Conservation (phyloP, 441 rosid genomes). For the Melastoma candidum region DNA sequence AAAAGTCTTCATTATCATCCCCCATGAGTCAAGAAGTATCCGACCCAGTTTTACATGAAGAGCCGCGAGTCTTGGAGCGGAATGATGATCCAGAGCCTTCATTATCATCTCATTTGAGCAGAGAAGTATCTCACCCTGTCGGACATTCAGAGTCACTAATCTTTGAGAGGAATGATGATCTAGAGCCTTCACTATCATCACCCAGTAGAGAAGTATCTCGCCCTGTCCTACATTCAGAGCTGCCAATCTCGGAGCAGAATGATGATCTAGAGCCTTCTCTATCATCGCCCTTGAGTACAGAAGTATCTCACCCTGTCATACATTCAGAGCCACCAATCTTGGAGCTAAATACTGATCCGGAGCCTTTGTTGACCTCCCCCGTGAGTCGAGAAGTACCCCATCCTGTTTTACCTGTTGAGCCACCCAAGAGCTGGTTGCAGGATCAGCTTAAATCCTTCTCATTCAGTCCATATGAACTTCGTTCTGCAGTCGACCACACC, state of each 20-base stretch:
- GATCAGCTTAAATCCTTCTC: slow-evolving; percentile 8
- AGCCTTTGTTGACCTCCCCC: slow-evolving; percentile 15
- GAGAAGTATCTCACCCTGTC: too few species aligned
- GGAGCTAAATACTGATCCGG: slow-evolving; percentile 17
- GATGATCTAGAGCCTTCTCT: too few species aligned
- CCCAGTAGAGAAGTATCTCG: slow-evolving; percentile 26
- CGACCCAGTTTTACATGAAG: slow-evolving; percentile 10
- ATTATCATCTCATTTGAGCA: too few species aligned
- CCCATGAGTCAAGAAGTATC: slow-evolving; percentile 27
- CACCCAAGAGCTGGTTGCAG: slow-evolving; percentile 12
- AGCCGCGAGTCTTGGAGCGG: too few species aligned
- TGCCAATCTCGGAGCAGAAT: too few species aligned
- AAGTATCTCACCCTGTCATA: too few species aligned
- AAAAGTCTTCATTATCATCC: slow-evolving; percentile 16
- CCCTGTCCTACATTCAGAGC: slow-evolving; percentile 9
- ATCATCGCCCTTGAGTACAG: too few species aligned
- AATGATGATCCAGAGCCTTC: too few species aligned
- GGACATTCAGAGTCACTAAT: neutral
- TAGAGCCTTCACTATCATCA: slow-evolving; percentile 16
- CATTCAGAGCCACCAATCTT: slow-evolving; percentile 12
- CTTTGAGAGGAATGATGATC: slow-evolving; percentile 16
- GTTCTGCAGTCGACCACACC: slow-evolving; percentile 46
- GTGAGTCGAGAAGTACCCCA: slow-evolving; percentile 25
- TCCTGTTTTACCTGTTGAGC: slow-evolving; percentile 21
- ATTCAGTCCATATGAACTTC: slow-evolving; percentile 39